phyloP scores from a whole-genome alignment of 371 early-diverging fungal species.

The Mortierella sp. region DNA sequence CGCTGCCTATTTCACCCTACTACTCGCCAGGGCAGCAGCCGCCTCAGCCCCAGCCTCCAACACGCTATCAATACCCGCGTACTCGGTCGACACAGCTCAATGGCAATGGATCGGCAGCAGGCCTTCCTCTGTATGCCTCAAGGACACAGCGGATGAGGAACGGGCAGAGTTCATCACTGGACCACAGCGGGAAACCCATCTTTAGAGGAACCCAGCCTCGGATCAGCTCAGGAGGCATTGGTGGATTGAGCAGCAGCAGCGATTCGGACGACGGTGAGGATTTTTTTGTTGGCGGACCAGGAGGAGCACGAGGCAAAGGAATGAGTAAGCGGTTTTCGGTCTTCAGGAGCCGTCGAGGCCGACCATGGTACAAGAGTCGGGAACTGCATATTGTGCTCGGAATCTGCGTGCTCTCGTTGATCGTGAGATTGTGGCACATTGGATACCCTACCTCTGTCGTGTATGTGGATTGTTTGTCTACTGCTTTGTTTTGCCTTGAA shows the following conservation, averaged over 20 bases:
- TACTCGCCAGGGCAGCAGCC: conserved; percentile 26
- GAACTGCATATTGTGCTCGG: conserved; percentile 31
- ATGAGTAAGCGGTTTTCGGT: conserved; percentile 33
- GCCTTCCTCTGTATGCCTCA: conserved; percentile 48
- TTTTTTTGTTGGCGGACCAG: conserved; percentile 33
- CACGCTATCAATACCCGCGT: conserved; percentile 57
- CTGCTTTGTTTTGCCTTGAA: not conserved
- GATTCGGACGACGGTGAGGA: conserved; percentile 45
- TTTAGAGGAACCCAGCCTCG: conserved; percentile 35
- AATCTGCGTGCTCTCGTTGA: conserved; percentile 34
- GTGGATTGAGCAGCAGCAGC: conserved; percentile 32
- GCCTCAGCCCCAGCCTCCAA: conserved; percentile 41
- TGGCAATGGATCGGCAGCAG: conserved; percentile 14
- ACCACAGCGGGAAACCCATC: conserved; percentile 45
- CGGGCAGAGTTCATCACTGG: conserved; percentile 42
- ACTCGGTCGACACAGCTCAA: conserved; percentile 45
- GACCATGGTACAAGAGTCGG: conserved; percentile 45
- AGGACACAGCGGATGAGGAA: conserved; percentile 52
- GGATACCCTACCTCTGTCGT: conserved; percentile 47
- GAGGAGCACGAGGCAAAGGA: conserved; percentile 14
- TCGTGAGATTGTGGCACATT: conserved; percentile 50
- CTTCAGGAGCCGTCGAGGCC: conserved; percentile 40
- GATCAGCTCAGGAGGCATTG: conserved; percentile 30
- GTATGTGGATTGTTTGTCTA: conserved; percentile 16
- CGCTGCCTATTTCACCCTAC: conserved; percentile 18